Percentiles rank a stretch among this genome's conserved stretches.
These are phyloP conservation scores for Cladosporium sp. DNA, from an alignment of 2,329 filamentous ascomycete species.

Conservation along the genomic window DNA sequence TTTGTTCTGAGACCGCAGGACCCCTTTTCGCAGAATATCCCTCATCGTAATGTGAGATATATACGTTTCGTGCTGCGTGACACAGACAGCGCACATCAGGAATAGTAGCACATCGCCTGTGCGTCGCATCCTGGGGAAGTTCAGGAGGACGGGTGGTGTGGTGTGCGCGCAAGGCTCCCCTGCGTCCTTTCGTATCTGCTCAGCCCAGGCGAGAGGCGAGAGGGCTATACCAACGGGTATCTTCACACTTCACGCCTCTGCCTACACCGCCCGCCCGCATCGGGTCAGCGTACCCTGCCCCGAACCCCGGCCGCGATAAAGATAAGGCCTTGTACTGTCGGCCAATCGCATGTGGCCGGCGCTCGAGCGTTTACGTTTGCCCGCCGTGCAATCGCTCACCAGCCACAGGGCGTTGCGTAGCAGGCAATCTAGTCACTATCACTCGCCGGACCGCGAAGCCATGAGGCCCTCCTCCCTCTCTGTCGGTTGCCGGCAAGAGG, in stretches of 20 bases:
- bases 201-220: neutral
- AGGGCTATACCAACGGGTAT: slow-evolving; percentile 16
- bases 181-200: slow-evolving; percentile 9
- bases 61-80: neutral
- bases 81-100: neutral
- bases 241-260: slow-evolving; percentile 5
- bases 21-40: neutral
- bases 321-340: slow-evolving; percentile 12
- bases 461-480: neutral
- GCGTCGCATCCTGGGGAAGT: slow-evolving; percentile 6
- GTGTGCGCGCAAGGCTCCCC: neutral
- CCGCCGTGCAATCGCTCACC: neutral
- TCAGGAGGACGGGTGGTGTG: neutral
- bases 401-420: slow-evolving; percentile 5
- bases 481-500: slow-evolving; percentile 6
- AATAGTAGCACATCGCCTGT: slow-evolving; percentile 8
- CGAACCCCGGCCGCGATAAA: slow-evolving; percentile 18
- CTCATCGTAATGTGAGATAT: slow-evolving; percentile 3
- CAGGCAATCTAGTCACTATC: neutral
- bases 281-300: neutral
- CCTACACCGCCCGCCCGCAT: slow-evolving; percentile 16
- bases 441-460: neutral
- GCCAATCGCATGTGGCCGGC: slow-evolving; percentile 1
- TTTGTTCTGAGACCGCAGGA: neutral
- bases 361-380: slow-evolving; percentile 3